Evolutionary conservation across 164 flowering plant genomes (phyloP).

Genomic region (Houttuynia cordata): DNA sequence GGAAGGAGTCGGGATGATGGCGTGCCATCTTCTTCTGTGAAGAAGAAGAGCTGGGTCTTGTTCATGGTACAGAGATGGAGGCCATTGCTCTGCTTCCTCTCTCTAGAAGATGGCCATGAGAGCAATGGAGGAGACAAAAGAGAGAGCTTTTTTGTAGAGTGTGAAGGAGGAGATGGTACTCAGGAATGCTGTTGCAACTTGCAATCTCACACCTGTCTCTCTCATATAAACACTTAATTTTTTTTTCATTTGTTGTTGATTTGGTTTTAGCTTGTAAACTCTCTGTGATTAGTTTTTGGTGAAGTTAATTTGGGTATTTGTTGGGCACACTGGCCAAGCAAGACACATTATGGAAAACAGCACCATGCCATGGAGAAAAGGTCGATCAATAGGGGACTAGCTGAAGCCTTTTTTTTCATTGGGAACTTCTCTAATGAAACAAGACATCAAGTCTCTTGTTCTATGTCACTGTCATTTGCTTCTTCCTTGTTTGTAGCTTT

Average conservation of each 20-base stretch:
- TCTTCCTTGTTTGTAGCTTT: not conserved
- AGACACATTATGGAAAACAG: constrained; percentile 7
- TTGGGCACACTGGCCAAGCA: constrained; percentile 14
- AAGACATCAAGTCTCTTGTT: too few relatives aligned
- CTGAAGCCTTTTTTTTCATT: not conserved
- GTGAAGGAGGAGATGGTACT: constrained; percentile 1
- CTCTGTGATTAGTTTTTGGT: not conserved
- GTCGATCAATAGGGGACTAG: not conserved
- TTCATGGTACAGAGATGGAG: constrained; percentile 20
- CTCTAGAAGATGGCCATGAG: not conserved
- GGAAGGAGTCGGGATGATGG: constrained; percentile 11
- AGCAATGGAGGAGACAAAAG: not conserved
- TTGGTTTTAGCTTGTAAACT: too few relatives aligned
- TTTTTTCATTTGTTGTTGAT: not conserved
- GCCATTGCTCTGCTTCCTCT: not conserved
- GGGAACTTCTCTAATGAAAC: too few relatives aligned
- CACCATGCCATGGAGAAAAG: not conserved
- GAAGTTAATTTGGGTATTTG: not conserved
- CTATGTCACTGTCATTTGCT: too few relatives aligned
- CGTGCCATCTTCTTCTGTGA: constrained; percentile 44
- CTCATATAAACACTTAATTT: constrained; percentile 2
- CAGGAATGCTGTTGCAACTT: constrained; percentile 1
- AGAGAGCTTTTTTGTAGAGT: not conserved
- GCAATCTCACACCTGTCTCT: constrained; percentile 18
- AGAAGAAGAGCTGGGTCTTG: constrained; percentile 26